Evolutionary conservation across 768 basidiomycete species (phyloP).

Genomic region (Trametes maxima): DNA sequence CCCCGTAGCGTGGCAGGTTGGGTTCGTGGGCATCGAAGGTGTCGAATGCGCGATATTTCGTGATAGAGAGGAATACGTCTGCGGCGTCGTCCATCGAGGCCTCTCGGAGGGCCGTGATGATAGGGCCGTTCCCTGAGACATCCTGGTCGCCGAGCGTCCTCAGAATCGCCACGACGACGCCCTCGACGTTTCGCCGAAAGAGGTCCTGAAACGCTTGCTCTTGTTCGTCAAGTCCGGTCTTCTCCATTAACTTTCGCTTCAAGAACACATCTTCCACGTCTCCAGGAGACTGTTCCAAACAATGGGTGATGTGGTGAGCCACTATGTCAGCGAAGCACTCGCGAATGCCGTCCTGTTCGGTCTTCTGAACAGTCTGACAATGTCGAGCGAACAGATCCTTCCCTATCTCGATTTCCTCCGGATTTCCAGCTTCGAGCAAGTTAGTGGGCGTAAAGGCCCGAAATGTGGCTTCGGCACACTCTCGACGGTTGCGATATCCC

Average conservation of each 20-base stretch:
- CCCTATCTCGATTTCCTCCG: conserved; percentile 39
- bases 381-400: conserved; percentile 56
- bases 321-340: conserved; percentile 73
- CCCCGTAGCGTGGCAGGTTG: conserved; percentile 63
- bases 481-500: conserved; percentile 69
- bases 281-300: conserved; percentile 39
- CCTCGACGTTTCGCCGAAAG: conserved; percentile 52
- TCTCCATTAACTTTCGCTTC: conserved; percentile 35
- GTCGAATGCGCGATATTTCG: conserved; percentile 49
- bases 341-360: conserved; percentile 50
- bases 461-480: conserved; percentile 71
- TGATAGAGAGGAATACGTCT: conserved; percentile 52
- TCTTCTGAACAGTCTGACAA: conserved; percentile 60
- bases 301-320: conserved; percentile 57
- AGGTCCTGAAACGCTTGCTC: conserved; percentile 37
- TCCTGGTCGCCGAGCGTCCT: conserved; percentile 71
- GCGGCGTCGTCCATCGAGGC: conserved; percentile 37
- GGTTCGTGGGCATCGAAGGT: conserved; percentile 59
- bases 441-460: conserved; percentile 67
- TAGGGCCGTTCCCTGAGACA: conserved; percentile 51
- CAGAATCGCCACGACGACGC: conserved; percentile 59
- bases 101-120: conserved; percentile 49
- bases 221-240: conserved; percentile 35
- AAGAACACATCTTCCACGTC: conserved; percentile 37
- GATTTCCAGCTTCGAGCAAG: conserved; percentile 46